phyloP scores from a whole-genome alignment of 2,329 filamentous ascomycete genomes.

The Phoma herbarum region DNA sequence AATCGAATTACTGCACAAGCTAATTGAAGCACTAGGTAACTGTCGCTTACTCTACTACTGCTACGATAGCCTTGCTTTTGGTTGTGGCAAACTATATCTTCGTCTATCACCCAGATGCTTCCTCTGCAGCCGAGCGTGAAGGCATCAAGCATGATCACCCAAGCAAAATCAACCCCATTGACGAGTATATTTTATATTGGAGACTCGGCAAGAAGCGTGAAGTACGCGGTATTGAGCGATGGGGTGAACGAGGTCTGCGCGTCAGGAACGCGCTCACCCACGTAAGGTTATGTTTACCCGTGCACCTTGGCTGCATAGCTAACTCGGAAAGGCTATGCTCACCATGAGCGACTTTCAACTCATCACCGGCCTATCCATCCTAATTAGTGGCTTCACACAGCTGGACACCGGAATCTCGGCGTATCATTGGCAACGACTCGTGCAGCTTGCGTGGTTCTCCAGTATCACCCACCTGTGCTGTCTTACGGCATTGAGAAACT shows the following conservation, averaged over 20 bases:
- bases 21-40: conserved; percentile 5
- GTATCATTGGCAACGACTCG: conserved; percentile 29
- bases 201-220: conserved; percentile 5
- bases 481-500: conserved; percentile 12
- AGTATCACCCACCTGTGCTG: conserved; percentile 24
- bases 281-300: not conserved
- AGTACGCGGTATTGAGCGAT: conserved; percentile 3
- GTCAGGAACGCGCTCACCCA: conserved; percentile 10
- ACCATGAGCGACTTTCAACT: conserved; percentile 28
- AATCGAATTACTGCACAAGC: not conserved
- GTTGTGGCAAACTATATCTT: conserved; percentile 8
- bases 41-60: conserved; percentile 10
- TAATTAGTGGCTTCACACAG: conserved; percentile 28
- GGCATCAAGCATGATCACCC: conserved; percentile 6
- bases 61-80: conserved; percentile 7
- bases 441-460: conserved; percentile 27
- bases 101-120: conserved; percentile 13
- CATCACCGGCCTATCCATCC: conserved; percentile 25
- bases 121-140: conserved; percentile 1
- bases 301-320: not conserved
- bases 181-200: conserved; percentile 11
- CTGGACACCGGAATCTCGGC: conserved; percentile 22
- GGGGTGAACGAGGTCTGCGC: conserved; percentile 10
- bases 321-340: conserved; percentile 20
- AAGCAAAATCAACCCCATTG: conserved; percentile 8